Evolutionary conservation across 768 basidiomycete species (phyloP).

Genomic region (Aureoboletus auriporus): DNA sequence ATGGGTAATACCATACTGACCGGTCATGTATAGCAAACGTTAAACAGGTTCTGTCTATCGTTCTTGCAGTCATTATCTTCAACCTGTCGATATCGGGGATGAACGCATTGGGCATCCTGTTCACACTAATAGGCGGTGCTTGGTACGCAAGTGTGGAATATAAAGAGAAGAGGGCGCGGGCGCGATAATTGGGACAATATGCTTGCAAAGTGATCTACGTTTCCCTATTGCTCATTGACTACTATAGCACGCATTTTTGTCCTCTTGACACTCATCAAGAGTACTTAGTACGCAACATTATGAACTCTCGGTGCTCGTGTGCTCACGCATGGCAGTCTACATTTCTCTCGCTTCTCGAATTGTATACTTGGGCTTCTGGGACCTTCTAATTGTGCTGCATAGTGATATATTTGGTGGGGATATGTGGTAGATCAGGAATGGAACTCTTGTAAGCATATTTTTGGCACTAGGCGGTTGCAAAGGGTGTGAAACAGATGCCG

Average conservation of each 20-base stretch:
- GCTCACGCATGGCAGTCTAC: slow-evolving; percentile 4
- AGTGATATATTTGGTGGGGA: too few species aligned
- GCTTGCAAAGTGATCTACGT: background rate
- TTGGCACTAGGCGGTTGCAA: too few species aligned
- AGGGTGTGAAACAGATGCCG: too few species aligned
- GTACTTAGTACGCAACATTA: too few species aligned
- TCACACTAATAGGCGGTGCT: slow-evolving; percentile 85
- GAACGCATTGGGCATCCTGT: slow-evolving; percentile 78
- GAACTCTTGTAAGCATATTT: too few species aligned
- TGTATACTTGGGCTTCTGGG: background rate
- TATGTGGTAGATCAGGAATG: too few species aligned
- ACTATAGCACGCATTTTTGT: too few species aligned
- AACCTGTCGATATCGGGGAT: slow-evolving; percentile 71
- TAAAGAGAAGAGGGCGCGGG: slow-evolving; percentile 37
- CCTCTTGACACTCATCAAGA: too few species aligned
- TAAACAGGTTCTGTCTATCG: slow-evolving; percentile 89
- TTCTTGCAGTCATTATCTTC: slow-evolving; percentile 82
- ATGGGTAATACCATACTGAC: slow-evolving; percentile 4
- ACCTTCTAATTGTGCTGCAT: background rate
- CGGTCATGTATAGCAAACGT: slow-evolving; percentile 62
- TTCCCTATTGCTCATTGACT: background rate
- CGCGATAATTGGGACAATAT: slow-evolving; percentile 4
- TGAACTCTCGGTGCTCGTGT: background rate
- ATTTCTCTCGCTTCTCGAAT: background rate
- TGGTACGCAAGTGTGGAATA: slow-evolving; percentile 74